Evolutionary conservation across 805 yeast species (phyloP).

Genomic region (Jamesozyma piceae): DNA sequence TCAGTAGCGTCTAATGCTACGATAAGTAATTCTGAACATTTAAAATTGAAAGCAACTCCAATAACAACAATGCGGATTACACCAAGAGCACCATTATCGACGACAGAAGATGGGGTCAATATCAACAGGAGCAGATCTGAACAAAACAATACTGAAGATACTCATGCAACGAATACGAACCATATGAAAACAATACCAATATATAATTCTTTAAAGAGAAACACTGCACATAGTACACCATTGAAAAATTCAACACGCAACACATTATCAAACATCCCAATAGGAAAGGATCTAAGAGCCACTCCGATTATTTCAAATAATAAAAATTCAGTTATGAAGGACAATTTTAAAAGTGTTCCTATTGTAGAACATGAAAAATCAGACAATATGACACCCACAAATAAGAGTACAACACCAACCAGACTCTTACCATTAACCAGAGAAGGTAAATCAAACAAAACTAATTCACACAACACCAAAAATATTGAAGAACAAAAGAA

Average conservation of each 20-base stretch:
- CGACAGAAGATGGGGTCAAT: neutral
- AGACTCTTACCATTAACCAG: too few species aligned
- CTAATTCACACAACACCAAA: too few species aligned
- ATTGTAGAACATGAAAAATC: neutral
- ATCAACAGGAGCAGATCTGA: neutral
- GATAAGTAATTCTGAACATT: neutral
- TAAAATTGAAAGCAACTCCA: neutral
- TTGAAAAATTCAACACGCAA: neutral
- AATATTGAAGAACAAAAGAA: too few species aligned
- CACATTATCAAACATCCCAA: neutral
- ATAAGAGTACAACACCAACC: neutral
- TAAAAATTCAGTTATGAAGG: neutral
- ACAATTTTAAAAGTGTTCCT: neutral
- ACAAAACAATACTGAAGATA: neutral
- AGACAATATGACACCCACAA: neutral
- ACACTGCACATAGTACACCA: neutral
- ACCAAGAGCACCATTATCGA: neutral
- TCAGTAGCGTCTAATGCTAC: neutral
- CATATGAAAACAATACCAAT: neutral
- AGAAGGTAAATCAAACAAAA: too few species aligned
- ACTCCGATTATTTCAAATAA: neutral
- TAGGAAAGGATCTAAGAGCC: neutral
- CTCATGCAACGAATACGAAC: neutral
- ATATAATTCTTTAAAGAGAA: neutral
- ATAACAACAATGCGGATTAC: neutral